A percentile compares a stretch with the other conserved stretches of the same genome.
These are phyloP conservation scores for Dactylonectria estremocensis DNA, from an alignment of 2,329 filamentous ascomycete genomes.

Conservation along the genomic window DNA sequence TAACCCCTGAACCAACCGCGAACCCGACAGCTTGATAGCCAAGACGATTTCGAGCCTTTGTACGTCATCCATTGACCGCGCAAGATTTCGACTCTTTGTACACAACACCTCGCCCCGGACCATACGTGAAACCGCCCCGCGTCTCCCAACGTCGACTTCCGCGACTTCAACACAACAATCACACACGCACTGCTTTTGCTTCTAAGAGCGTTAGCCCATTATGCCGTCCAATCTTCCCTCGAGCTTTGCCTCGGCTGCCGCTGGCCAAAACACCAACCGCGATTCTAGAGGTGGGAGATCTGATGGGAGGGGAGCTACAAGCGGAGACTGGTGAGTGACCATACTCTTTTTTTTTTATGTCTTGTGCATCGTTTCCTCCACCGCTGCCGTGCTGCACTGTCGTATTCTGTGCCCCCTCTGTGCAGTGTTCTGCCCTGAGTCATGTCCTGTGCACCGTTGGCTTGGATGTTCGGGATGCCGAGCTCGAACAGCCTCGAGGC, in stretches of 20 bases:
- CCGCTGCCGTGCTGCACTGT: conserved; percentile 41
- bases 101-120: conserved; percentile 39
- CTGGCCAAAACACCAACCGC: conserved; percentile 78
- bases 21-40: conserved; percentile 36
- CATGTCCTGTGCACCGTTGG: conserved; percentile 8
- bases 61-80: conserved; percentile 38
- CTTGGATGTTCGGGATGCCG: conserved; percentile 17
- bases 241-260: conserved; percentile 87
- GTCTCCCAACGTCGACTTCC: conserved; percentile 26
- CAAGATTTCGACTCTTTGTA: conserved; percentile 34
- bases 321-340: conserved; percentile 80
- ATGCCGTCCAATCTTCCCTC: conserved; percentile 85
- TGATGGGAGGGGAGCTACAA: conserved; percentile 69
- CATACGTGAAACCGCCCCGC: conserved; percentile 41
- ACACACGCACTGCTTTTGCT: conserved; percentile 18
- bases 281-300: conserved; percentile 72
- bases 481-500: conserved; percentile 10
- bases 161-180: conserved; percentile 21
- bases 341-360: conserved; percentile 34
- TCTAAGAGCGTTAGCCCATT: conserved; percentile 46
- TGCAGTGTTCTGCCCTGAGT: conserved; percentile 12
- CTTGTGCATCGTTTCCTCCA: conserved; percentile 24
- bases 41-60: conserved; percentile 35
- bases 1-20: conserved; percentile 35
- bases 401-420: conserved; percentile 19